Evolutionary conservation across 306 rosid species (phyloP), one percentile per base, ranked within the genome.

Genomic region (Oemleria cerasiformis): DNA sequence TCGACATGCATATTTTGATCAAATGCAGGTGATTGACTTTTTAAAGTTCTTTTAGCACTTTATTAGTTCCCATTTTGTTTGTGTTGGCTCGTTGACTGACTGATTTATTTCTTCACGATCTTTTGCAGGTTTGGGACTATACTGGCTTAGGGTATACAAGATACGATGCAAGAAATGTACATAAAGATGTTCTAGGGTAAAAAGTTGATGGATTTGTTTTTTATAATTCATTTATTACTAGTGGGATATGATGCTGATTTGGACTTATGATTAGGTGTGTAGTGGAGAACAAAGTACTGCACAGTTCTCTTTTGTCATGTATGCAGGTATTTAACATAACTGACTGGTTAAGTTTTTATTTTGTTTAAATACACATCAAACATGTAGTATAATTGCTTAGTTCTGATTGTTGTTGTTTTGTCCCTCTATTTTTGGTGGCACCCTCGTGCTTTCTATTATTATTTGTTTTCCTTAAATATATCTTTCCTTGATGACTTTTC

Each of bases 201-300:
- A 70, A 63, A 67, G 68, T 48, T 60, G 54, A 56, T 4, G 78
- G 72, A 65, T 62, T 70, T 49, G 9, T 23, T 49, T 70, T 78
- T 45, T 16, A 5, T 56, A 43, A 43, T 30, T 44, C 49, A 25
- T 57, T 5, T 56, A 34, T 81, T 74, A 60, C 79, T 86, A 75
- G 78, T 63, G 67, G 74, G 30, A 65, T 55, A 61, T 51, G 51
- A 66, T 43, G 56, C 77, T 74, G 70, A 80, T 77, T 57, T 74
- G 25, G 43, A 41, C 23, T 79, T 77, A 59, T 77, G 70, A 68
- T 68, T 79, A 86, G 98, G 80, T 94, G 96, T 68, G 97, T 94
- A 25, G 98, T 91, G 63, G 98, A 94, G 85, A 91, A 94, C 81
- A 91, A 83, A 79, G 97, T 91, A 67, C 89, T 94, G 69, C 94